Evolutionary conservation across 306 rosid species (phyloP), one percentile per base, ranked within the genome.

Genomic region (Quillaja saponaria): DNA sequence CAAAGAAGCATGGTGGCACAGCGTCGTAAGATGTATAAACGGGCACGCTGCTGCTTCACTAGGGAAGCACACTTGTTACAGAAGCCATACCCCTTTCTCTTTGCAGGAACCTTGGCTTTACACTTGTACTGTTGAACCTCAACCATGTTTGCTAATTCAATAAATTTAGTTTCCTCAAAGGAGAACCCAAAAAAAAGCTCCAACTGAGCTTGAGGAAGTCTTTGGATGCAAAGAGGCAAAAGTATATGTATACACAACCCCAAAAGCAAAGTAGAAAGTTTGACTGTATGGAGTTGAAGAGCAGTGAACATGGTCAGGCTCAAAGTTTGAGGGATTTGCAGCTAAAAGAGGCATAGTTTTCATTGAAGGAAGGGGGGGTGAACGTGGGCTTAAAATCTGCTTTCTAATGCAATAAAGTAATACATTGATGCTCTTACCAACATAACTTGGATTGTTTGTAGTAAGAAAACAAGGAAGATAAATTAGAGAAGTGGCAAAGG

Each of bases 1-100:
- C 99, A 92, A 12, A 87, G 91, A 38, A 92, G 97, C 94, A 89
- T 85, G 71, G 95, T 89, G 64, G 99, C 99, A 61, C 99, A 92
- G 17, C 96, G 82, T 7, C 97, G 91, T 1, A 92, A 75, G 49
- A 92, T 92, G 74, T 92, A 92, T 13, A 92, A 76, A 15, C 96
- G 87, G 34, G 99, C 91, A 37, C 96, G 89, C 68, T 92, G 99
- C 73, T 89, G 81, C 72, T 85, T 92, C 15, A 87, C 87, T 47
- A 89, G 69, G 55, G 94, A 70, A 54, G 91, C 85, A 67, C 96
- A 89, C 69, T 84, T 85, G 19, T 76, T 71, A 17, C 78, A 81
- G 67, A 88, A 80, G 0, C 85, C 81, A 71, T 79, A 10, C 20
- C 77, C 68, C 61, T 73, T 82, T 68, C 72, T 73, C 69, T 85